These are phyloP conservation scores for Exophiala dermatitidis DNA, from an alignment of 2,329 filamentous ascomycete species.

Conservation along the genomic window DNA sequence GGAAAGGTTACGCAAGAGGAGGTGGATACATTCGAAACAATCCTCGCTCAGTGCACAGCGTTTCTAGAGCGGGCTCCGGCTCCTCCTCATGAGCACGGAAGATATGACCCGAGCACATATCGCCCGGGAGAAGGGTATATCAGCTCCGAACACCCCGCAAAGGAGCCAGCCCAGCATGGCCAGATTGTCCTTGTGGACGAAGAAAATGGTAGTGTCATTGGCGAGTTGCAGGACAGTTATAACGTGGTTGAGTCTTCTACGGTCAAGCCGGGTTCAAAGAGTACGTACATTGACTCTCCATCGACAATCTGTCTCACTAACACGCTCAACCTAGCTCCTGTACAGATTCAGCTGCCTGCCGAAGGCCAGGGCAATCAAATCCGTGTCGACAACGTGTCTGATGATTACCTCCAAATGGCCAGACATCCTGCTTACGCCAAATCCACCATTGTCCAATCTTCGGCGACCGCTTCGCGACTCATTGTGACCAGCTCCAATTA, in stretches of 20 bases:
- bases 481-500: slow-evolving; percentile 82
- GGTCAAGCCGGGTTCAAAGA: slow-evolving; percentile 82
- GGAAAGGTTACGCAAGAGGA: slow-evolving; percentile 73
- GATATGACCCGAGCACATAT: slow-evolving; percentile 77
- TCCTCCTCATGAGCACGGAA: slow-evolving; percentile 44
- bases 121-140: slow-evolving; percentile 73
- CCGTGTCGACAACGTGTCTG: slow-evolving; percentile 42
- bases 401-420: slow-evolving; percentile 63
- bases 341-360: slow-evolving; percentile 42
- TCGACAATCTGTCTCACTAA: slow-evolving; percentile 15
- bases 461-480: slow-evolving; percentile 78
- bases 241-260: slow-evolving; percentile 68
- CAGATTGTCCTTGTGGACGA: slow-evolving; percentile 92
- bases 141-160: slow-evolving; percentile 28
- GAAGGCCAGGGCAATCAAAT: slow-evolving; percentile 44
- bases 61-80: slow-evolving; percentile 74
- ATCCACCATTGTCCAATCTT: slow-evolving; percentile 77
- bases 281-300: slow-evolving; percentile 41
- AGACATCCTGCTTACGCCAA: slow-evolving; percentile 88
- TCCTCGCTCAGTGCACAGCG: slow-evolving; percentile 92
- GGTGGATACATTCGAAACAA: slow-evolving; percentile 93
- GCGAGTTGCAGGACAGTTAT: slow-evolving; percentile 77
- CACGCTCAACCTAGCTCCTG: slow-evolving; percentile 36
- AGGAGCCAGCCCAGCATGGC: slow-evolving; percentile 45
- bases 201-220: slow-evolving; percentile 90